Evolutionary conservation across 2,329 filamentous ascomycete genomes (phyloP), one percentile per base, ranked within the genome.

Genomic region (Trichoderma koningiopsis): DNA sequence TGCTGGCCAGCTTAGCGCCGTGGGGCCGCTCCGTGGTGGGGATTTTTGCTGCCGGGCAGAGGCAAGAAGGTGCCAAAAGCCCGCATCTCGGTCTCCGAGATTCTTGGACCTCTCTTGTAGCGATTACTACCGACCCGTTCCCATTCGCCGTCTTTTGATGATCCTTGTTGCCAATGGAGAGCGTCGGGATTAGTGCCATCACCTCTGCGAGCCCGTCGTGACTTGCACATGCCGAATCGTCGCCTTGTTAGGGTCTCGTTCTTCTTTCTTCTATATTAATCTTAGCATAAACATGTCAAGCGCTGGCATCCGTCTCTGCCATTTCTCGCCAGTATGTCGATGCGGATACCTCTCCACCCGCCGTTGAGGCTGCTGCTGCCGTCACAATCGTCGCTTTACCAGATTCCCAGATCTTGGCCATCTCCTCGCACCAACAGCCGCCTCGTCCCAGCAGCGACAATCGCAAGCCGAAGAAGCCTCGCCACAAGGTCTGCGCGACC

Each of bases 51-150:
- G 40, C 55, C 55, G 56, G 35, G 33, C 16, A 35, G 8, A 35
- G 22, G 22, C 53, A 57, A 62, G 14, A 55, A 31, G 55, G 8
- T 43, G 40, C 40, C 61, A 64, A 64, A 52, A 64, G 55, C n/a
- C 64, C 64, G 59, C 60, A 64, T 68, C 64, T 70, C 68, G 68
- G 68, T 70, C 58, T 70, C 68, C 68, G 68, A 70, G 68, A 56
- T 35, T 19, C 55, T 8, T 29, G 29, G n/a, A 47, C 1, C 40
- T 35, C 5, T 49, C 10, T 5, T n/a, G 40, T 3, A n/a, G 7
- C 40, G 19, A n/a, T 43, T 43, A 43, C 40, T 22, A 49, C 47
- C 24, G n/a, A 49, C n/a, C n/a, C n/a, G 22, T 49, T n/a, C 49
- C 31, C 22, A 14, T 29, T 11, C 58, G 40, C 40, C 40, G 19